These are phyloP conservation scores for Populus hybrid DNA, from an alignment of 441 rosid species.

Conservation along the genomic window DNA sequence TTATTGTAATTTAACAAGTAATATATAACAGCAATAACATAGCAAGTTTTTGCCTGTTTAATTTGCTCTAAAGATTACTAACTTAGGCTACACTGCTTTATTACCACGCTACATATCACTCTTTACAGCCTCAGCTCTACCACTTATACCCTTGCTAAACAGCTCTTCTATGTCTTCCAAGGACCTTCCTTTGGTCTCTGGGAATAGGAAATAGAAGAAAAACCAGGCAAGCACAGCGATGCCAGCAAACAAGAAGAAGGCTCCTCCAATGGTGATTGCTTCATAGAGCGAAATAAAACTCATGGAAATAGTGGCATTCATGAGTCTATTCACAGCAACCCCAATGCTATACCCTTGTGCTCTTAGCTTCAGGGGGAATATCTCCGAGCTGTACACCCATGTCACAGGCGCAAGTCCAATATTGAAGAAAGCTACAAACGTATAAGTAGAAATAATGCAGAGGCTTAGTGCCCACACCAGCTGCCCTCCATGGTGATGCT, in stretches of 20 bases:
- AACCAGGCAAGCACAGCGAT: constrained; percentile 48
- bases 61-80: too few relatives aligned
- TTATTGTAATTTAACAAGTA: too few relatives aligned
- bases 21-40: too few relatives aligned
- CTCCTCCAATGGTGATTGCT: constrained; percentile 79
- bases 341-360: constrained; percentile 76
- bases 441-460: constrained; percentile 48
- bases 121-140: constrained; percentile 8
- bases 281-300: constrained; percentile 55
- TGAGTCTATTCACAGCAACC: constrained; percentile 71
- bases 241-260: constrained; percentile 77
- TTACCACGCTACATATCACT: background rate
- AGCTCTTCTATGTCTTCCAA: constrained; percentile 79
- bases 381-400: constrained; percentile 86
- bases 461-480: constrained; percentile 54
- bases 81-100: background rate
- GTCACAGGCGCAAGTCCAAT: constrained; percentile 71
- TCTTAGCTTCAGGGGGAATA: constrained; percentile 67
- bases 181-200: constrained; percentile 77
- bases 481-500: constrained; percentile 23
- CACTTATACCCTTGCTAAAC: constrained; percentile 33
- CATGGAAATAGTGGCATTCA: constrained; percentile 75
- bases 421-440: constrained; percentile 55
- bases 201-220: constrained; percentile 63
- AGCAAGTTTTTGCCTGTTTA: too few relatives aligned